Evolutionary conservation across 805 yeast genomes (phyloP), one percentile per base, ranked within the genome.

Genomic region (Kodamaea kakaduensis): DNA sequence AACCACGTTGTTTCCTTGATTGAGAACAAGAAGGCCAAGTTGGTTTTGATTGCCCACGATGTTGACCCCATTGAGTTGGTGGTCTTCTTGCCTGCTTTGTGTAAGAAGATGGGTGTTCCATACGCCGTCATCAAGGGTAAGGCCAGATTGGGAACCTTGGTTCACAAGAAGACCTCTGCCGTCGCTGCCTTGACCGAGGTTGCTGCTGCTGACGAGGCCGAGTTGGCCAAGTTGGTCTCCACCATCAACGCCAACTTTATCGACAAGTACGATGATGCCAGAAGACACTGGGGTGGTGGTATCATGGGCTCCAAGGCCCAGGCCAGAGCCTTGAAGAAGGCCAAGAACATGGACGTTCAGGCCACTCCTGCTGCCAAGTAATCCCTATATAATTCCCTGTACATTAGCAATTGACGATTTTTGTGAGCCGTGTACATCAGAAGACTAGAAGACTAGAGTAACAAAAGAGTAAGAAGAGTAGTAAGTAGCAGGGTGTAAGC

Each of bases 231-330:
- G 69, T 79, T 90, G 61, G 78, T 93, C 52, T 82, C 96, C 41
- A 83, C 97, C 60, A 78, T 90, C 69, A 81, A 87, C 73, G 82
- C 95, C 54, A 88, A 87, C 93, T 90, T 83, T 72, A 68, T 71
- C 58, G 95, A 85, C 65, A 86, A 87, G 74, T 86, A 82, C 84
- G 97, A 90, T 64, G 97, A 93, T 58, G 63, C 77, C 65, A 90
- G 94, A 81, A 88, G 86, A 76, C 95, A 87, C 83, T 90, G 98
- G 98, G 97, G 97, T 79, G 98, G 98, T 78, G 98, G 98, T 79
- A 64, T 87, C 69, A 75, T 93, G 79, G 96, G 97, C 69, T 73
- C 84, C 58, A 93, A 90, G 78, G 87, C 97, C 61, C 78, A 77
- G 59, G 93, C 81, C 62, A 86, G 83, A 76, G 64, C 69, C 48